phyloP scores from a whole-genome alignment of 768 basidiomycete species.

The Tricholoma bakamatsutake region DNA sequence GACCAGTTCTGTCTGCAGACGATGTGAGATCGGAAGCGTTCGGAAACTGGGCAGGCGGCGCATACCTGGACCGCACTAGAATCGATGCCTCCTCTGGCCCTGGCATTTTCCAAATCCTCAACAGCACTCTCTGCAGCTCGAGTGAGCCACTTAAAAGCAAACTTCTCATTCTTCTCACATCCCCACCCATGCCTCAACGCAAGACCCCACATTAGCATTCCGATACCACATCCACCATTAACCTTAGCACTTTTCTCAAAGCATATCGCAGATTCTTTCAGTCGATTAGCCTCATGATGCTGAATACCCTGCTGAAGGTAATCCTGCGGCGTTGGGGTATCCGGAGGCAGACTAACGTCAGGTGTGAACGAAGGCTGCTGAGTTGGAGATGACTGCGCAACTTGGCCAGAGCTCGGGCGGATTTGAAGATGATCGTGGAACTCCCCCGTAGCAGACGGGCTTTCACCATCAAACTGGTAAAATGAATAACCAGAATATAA shows the following conservation, averaged over 20 bases:
- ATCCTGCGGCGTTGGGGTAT: constrained; percentile 46
- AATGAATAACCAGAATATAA: constrained; percentile 65
- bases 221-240: constrained; percentile 77
- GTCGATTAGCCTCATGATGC: constrained; percentile 68
- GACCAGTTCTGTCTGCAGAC: constrained; percentile 64
- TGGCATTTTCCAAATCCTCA: constrained; percentile 62
- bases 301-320: constrained; percentile 73
- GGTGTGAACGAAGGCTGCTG: constrained; percentile 8
- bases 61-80: constrained; percentile 48
- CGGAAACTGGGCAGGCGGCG: background rate
- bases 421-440: constrained; percentile 12
- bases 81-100: constrained; percentile 42
- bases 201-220: constrained; percentile 92
- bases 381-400: constrained; percentile 7
- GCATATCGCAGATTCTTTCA: constrained; percentile 60
- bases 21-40: background rate
- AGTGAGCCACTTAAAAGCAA: constrained; percentile 77
- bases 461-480: constrained; percentile 47
- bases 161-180: constrained; percentile 68
- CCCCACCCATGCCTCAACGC: constrained; percentile 88
- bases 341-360: constrained; percentile 11
- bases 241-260: constrained; percentile 75
- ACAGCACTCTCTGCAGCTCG: constrained; percentile 80
- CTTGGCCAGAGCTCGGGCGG: constrained; percentile 11
- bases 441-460: constrained; percentile 38